A percentile compares a stretch with the other conserved stretches of the same genome.
Evolutionary conservation across 495 filamentous ascomycete genomes (phyloP).

Genomic region (Xylaria scruposa): DNA sequence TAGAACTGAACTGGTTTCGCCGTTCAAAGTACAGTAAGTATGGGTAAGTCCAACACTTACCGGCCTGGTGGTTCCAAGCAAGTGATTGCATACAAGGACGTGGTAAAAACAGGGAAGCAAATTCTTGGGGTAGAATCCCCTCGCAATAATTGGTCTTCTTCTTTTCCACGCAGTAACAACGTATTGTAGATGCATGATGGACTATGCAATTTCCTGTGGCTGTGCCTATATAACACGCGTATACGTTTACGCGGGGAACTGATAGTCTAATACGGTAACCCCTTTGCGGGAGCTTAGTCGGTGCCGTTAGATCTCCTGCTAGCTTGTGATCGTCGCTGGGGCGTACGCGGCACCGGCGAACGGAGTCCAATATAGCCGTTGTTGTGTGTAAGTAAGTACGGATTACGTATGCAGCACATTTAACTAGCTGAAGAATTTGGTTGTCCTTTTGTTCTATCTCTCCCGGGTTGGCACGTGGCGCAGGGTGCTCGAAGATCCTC

Average conservation of each 20-base stretch:
- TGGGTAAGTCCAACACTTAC: not conserved
- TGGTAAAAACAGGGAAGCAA: not conserved
- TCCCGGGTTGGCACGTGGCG: not conserved
- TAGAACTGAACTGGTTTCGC: not conserved
- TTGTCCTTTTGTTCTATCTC: not conserved
- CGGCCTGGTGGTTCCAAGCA: not conserved
- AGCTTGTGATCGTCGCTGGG: conserved; percentile 9
- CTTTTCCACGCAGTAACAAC: not conserved
- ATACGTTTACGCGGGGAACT: not conserved
- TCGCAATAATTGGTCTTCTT: not conserved
- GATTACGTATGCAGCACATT: no score
- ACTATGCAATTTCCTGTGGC: not conserved
- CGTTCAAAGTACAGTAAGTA: not conserved
- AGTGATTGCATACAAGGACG: not conserved
- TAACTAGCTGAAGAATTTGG: not conserved
- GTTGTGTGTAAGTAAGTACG: no score
- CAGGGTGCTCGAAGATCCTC: not conserved
- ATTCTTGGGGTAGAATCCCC: not conserved
- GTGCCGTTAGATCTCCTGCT: not conserved
- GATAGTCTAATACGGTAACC: not conserved
- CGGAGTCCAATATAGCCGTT: not conserved
- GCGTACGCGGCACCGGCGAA: conserved; percentile 12
- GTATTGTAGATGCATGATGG: not conserved
- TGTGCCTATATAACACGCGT: not conserved
- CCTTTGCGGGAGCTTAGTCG: not conserved